Base-by-base conservation (phyloP, 2,329 filamentous ascomycete genomes). In the Aspergillus vadensis region DNA sequence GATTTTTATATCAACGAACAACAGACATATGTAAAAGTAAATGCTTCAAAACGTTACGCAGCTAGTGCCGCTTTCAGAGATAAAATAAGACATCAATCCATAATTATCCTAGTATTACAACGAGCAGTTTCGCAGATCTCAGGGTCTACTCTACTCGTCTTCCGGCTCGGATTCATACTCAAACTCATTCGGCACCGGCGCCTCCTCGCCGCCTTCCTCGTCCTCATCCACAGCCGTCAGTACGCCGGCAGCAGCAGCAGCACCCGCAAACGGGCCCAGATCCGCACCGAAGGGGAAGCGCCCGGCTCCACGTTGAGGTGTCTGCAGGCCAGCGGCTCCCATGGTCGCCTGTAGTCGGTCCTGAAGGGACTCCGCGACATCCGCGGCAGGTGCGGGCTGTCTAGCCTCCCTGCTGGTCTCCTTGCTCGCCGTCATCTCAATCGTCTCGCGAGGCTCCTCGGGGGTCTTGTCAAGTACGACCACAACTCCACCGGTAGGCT, bases 381-480 rank as follows among this genome's bases (percentile, higher is more conserved):
- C 41, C 19, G 19, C 19, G 19, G 41, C 41, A 15, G 41, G 41
- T 17, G 41, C 41, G 15, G 41, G 19, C 41, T 23, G 41, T 21
- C 14, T 44, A 10, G 82, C 78, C 64, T 84, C 74, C 58, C 72
- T 72, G 47, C 72, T 72, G 47, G 70, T 67, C 53, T 78, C 76
- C 60, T 96, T 97, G 84, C 93, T 95, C 44, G 96, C 86, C 81
- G 96, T 97, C 77, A 98, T 87, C 75, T 98, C 95, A 51, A 99
- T 85, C 7, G 95, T 84, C 17, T 87, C 82, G 76, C 96, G 96
- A 51, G 88, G 79, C 75, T 96, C 90, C 1, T 87, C 85, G 0
- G 92, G 90, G 66, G 89, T 85, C 14, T 88, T 92, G 75, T 99
- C 95, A 58, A 91, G 84, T 21, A 99, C 86, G n/a, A 99, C 85